Percentiles rank a stretch among this genome's conserved stretches.
phyloP scores from a whole-genome alignment of 345 rosid genomes.

The Gossypium stocksii region DNA sequence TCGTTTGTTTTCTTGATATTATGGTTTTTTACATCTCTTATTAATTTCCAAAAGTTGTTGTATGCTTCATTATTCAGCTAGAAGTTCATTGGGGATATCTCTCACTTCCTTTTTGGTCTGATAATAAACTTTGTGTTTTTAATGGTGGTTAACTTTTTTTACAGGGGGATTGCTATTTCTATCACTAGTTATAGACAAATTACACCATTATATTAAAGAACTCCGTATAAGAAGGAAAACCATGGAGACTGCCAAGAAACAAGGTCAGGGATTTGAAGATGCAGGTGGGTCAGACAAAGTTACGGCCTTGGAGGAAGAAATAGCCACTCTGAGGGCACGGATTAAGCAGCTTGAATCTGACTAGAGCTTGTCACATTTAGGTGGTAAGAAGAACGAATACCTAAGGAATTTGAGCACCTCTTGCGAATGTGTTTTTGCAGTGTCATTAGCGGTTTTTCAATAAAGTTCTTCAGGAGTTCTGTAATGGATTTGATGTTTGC shows the following conservation, averaged over 20 bases:
- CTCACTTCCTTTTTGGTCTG: neutral
- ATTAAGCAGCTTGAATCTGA: slow-evolving; percentile 43
- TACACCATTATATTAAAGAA: slow-evolving; percentile 87
- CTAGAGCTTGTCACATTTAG: slow-evolving; percentile 61
- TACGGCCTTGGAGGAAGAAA: slow-evolving; percentile 55
- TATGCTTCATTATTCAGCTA: slow-evolving; percentile 5
- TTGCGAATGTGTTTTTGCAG: neutral
- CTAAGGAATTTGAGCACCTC: slow-evolving; percentile 25
- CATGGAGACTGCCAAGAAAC: slow-evolving; percentile 71
- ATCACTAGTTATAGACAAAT: slow-evolving; percentile 79
- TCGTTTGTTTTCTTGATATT: neutral
- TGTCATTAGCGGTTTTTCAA: neutral
- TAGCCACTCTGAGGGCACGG: slow-evolving; percentile 31
- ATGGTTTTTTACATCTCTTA: neutral
- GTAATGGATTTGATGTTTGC: slow-evolving; percentile 8
- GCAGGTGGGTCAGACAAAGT: slow-evolving; percentile 44
- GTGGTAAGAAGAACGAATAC: slow-evolving; percentile 64
- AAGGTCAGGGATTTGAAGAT: slow-evolving; percentile 55
- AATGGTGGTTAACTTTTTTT: slow-evolving; percentile 20
- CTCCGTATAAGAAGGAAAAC: slow-evolving; percentile 69
- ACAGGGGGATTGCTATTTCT: slow-evolving; percentile 79
- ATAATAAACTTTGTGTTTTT: neutral
- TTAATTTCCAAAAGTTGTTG: neutral
- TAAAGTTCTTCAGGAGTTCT: slow-evolving; percentile 9
- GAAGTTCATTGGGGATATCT: neutral